Base-by-base conservation (phyloP, 2,329 filamentous ascomycete species). In the Didymosphaeria variabile region DNA sequence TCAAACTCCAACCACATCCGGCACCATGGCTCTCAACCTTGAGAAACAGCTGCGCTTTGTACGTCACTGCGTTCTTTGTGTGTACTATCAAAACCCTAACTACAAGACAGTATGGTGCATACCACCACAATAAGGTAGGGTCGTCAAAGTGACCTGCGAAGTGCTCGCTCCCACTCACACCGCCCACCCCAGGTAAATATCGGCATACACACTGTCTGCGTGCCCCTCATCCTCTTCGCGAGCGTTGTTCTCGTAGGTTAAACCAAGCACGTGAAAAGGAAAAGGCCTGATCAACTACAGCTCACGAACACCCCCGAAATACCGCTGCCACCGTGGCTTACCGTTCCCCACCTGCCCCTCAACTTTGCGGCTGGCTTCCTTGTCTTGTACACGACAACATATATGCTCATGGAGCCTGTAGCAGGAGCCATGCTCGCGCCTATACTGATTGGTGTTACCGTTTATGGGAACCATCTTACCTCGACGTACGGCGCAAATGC, bases 391-490 rank as follows among this genome's bases (percentile, higher is more conserved):
- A 86, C 90, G 40, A 86, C 86, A 1, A 86, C 97, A 58, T 99
- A 98, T 76, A 85, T 98, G 51, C 86, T 99, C 23, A 90, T 99
- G 73, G 95, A 99, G 76, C 95, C 95, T 0, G 93, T 98, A 0
- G 95, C 95, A 12, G 95, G 95, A 54, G 89, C 88, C 12, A 81
- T 91, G 31, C 82, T 97, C 45, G 89, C 91, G 6, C 86, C 91
- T 3, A 83, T 97, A 34, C 88, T 97, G 62, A 81, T 98, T 46
- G 90, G 82, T 21, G 88, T 87, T 57, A 90, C 93, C 10, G 93
- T 92, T 4, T 88, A 86, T 59, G 87, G 87, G 60, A 97, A 97
- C 77, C 87, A 93, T 69, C 83, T 95, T 53, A 87, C 91, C 19
- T 83, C 85, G 23, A 86, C 87, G 31, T 86, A 90, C 72, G 87